Percentiles rank a stretch among this genome's conserved stretches.
Evolutionary conservation across 441 rosid genomes (phyloP).

Genomic region (Croton laevigatus): DNA sequence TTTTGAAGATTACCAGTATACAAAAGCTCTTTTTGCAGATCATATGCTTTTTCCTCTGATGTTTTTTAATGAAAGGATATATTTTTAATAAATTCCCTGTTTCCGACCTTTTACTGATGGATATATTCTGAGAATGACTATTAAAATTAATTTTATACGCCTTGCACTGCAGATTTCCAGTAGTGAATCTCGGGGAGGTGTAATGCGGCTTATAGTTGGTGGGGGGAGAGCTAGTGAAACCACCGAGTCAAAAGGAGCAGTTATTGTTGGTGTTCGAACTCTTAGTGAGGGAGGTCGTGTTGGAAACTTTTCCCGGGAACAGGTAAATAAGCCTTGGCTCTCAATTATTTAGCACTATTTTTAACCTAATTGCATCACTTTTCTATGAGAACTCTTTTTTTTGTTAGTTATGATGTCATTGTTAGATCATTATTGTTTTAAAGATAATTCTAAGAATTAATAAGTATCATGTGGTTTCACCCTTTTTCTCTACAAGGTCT

Average conservation of each 20-base stretch:
- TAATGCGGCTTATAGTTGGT: conserved; percentile 99
- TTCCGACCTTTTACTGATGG: background rate
- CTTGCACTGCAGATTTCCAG: conserved; percentile 54
- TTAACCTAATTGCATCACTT: background rate
- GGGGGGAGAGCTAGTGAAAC: conserved; percentile 99
- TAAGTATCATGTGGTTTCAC: no score
- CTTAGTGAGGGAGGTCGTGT: conserved; percentile 99
- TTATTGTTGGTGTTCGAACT: conserved; percentile 97
- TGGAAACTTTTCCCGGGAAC: conserved; percentile 98
- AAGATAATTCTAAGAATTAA: background rate
- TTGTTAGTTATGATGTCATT: background rate
- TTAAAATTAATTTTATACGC: background rate
- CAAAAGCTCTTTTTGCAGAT: background rate
- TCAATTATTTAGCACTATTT: background rate
- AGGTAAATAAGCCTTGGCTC: conserved; percentile 45
- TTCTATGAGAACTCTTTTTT: conserved; percentile 11
- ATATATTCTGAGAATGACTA: conserved; percentile 12
- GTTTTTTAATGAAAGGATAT: background rate
- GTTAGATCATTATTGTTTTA: no score
- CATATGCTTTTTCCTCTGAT: background rate
- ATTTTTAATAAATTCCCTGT: background rate
- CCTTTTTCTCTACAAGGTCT: no score
- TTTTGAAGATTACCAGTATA: conserved; percentile 5
- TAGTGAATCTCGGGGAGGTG: conserved; percentile 88
- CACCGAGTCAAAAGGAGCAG: conserved; percentile 84